Percentiles rank a stretch among this genome's conserved stretches.
phyloP scores from a whole-genome alignment of 202 grass and related monocot genomes.

The Brachypodium distachyon region DNA sequence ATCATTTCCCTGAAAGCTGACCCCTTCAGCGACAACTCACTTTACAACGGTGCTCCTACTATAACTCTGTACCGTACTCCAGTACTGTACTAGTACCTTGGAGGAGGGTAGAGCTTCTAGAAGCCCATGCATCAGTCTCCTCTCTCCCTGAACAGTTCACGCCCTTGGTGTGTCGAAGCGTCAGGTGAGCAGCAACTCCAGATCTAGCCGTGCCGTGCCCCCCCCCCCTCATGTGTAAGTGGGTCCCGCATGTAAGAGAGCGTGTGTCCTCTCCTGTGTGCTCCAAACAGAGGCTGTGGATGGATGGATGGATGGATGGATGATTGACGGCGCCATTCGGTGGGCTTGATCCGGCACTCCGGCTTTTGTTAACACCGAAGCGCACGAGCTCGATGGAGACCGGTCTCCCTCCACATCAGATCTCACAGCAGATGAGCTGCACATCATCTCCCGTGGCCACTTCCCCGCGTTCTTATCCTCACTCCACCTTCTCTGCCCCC shows the following conservation, averaged over 20 bases:
- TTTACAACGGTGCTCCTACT: too few relatives aligned
- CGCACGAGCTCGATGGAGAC: not conserved
- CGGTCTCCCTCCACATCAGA: not conserved
- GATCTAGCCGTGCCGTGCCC: not conserved
- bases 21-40: too few relatives aligned
- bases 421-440: not conserved
- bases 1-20: too few relatives aligned
- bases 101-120: too few relatives aligned
- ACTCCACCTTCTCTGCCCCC: not conserved
- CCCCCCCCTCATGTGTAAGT: not conserved
- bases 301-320: not conserved
- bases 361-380: not conserved
- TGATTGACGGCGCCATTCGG: not conserved
- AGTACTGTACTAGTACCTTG: too few relatives aligned
- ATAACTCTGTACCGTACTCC: too few relatives aligned
- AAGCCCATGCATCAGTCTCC: too few relatives aligned
- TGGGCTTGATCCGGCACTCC: not conserved
- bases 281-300: not conserved
- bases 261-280: not conserved
- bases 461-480: not conserved
- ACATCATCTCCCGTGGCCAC: not conserved
- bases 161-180: not conserved
- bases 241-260: not conserved
- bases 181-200: not conserved
- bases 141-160: too few relatives aligned